Evolutionary conservation across 805 yeast species (phyloP), one percentile per base, ranked within the genome.

Genomic region (Metschnikowia henanensis): DNA sequence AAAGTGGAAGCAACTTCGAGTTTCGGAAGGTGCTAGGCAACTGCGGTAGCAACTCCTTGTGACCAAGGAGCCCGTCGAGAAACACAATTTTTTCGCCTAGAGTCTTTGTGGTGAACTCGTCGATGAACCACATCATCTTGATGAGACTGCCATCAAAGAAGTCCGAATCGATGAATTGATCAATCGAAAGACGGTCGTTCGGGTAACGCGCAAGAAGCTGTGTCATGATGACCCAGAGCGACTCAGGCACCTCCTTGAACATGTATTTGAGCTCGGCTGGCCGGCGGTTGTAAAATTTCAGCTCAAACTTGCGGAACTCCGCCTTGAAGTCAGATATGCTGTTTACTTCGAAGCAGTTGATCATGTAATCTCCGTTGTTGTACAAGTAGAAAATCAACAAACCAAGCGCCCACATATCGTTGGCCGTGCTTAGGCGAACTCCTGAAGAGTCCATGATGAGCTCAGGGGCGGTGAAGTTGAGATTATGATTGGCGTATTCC

Each of bases 401-500:
- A 1, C 95, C 98, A 9, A 94, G 57, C 0, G 97, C 80, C 73
- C 91, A 94, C 29, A 87, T 76, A 60, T 94, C 99, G 56, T 86
- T 83, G 16, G 80, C 80, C 26, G 79, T 78, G 26, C 79, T 80
- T 3, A 88, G 68, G 39, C 59, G 61, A 45, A 51, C 60, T 18
- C 76, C 73, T 42, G 77, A 77, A 28, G 50, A 37, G 47, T 87
- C 89, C 6, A 84, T 55, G 0, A 91, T 70, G 26, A 92, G 67
- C 57, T 90, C 96, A 0, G 99, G 99, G 0, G 96, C 94, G 1
- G 87, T 67, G 60, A 76, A 94, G 58, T 85, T 82, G 51, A 86
- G 72, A 50, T 85, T 82, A 16, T 87, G 63, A 51, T 83, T 84
- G 50, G 88, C 72, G 59, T 85, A 87, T 2, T 97, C 96, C 40